Evolutionary conservation across 2,329 filamentous ascomycete genomes (phyloP), one percentile per base, ranked within the genome.

Genomic region (Cadophora sp.): DNA sequence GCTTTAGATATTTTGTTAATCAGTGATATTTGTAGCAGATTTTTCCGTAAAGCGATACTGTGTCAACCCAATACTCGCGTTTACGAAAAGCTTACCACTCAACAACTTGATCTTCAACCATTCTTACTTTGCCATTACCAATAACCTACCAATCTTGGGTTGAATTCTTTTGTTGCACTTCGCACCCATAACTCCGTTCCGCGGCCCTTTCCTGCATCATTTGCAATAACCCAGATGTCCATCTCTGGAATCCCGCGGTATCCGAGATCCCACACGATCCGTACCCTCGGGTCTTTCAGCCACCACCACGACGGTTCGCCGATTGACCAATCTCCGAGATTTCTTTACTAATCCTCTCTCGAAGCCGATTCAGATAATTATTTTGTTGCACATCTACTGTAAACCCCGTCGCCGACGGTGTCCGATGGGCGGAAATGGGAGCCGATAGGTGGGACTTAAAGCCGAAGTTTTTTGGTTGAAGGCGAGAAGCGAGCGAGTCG

Each of bases 311-410:
- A 55, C 26, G n/a, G 16, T 8, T 4, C 24, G 22, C 1, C 22
- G 11, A 11, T 34, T 6, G 11, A 34, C 46, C 48, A 51, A 51
- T 51, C 24, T 14, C 24, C n/a, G 4, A 24, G 3, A 27, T 26
- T 26, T 16, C 9, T 51, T 51, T 51, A 51, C 48, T 51, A 51
- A 51, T 27, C 11, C 9, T 16, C 12, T 43, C 14, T 16, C 37
- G 14, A 43, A 43, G n/a, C 14, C 7, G 8, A 16, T 43, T 43
- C 14, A 9, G 14, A 9, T 3, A 16, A 43, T 6, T 16, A 7
- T 34, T 58, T 58, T 58, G 53, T 58, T 58, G 53, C 53, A 58
- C 29, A 37, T 58, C 53, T 11, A 58, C 9, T 19, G 4, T 37
- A 37, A 58, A 58, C 27, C 31, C 53, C 53, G 53, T 22, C 53